Percentiles rank a stretch among this genome's conserved stretches.
Evolutionary conservation across 179 eudicot genomes (phyloP).

Genomic region (Corrigiola litoralis): DNA sequence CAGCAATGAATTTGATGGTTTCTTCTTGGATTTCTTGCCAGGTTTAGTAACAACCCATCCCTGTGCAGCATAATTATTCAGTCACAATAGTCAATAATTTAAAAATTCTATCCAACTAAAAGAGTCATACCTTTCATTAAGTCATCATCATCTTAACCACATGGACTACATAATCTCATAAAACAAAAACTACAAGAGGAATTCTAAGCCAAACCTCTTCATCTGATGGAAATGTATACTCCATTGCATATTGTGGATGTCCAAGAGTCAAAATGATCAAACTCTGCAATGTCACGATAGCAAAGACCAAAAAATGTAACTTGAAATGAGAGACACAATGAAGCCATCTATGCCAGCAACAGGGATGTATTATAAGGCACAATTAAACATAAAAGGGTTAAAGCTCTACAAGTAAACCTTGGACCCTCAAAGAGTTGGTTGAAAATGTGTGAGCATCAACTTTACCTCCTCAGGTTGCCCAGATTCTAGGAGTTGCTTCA

Average conservation of each 20-base stretch:
- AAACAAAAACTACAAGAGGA: neutral
- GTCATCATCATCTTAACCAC: neutral
- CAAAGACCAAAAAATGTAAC: conserved; percentile 14
- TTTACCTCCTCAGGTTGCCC: conserved; percentile 73
- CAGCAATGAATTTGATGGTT: conserved; percentile 43
- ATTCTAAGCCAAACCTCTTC: conserved; percentile 56
- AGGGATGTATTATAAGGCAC: neutral
- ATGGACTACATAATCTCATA: neutral
- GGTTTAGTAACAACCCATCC: conserved; percentile 67
- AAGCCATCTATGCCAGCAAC: neutral
- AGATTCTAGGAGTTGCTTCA: conserved; percentile 32
- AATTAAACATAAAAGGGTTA: neutral
- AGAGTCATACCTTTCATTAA: neutral
- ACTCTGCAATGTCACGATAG: conserved; percentile 57
- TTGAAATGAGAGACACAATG: neutral
- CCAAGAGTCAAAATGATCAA: conserved; percentile 67
- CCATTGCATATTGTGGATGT: conserved; percentile 56
- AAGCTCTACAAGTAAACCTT: neutral
- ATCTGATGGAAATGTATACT: conserved; percentile 69
- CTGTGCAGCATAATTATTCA: conserved; percentile 32
- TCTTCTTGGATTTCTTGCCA: conserved; percentile 40
- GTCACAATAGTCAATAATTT: neutral
- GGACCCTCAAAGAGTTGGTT: neutral
- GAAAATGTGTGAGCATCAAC: no score
- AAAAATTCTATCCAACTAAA: neutral